Percentiles rank a stretch among this genome's conserved stretches.
These are phyloP conservation scores for Athelia sp. DNA, from an alignment of 1,284 basidiomycete genomes.

Conservation along the genomic window DNA sequence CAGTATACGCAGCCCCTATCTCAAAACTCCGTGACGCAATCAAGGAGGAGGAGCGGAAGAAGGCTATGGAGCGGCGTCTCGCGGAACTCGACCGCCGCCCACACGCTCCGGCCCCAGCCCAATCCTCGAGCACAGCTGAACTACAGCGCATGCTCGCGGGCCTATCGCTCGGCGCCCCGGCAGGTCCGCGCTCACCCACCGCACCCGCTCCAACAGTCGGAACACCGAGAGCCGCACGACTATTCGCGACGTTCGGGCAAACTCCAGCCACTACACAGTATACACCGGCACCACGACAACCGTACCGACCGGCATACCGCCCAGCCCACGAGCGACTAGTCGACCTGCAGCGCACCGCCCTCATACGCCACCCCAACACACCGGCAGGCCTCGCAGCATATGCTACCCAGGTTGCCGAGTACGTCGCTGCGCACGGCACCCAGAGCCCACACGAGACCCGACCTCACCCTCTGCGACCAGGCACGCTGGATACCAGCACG, in stretches of 20 bases:
- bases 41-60: not conserved
- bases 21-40: not conserved
- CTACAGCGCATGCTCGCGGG: not conserved
- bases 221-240: not conserved
- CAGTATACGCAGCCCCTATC: not conserved
- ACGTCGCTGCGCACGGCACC: not conserved
- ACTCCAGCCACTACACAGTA: not conserved
- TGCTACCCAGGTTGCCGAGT: not conserved
- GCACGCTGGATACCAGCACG: not conserved
- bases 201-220: not conserved
- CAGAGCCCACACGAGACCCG: not conserved
- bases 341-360: not conserved
- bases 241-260: not conserved
- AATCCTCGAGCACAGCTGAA: not conserved
- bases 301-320: not conserved
- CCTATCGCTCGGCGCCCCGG: not conserved
- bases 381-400: not conserved
- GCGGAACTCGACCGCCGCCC: not conserved
- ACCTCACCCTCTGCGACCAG: not conserved
- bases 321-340: not conserved
- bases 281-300: not conserved
- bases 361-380: not conserved
- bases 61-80: not conserved
- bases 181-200: not conserved
- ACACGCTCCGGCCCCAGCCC: not conserved